phyloP scores from a whole-genome alignment of 192 early-diverging fungal species.

The Coemansia sp. region DNA sequence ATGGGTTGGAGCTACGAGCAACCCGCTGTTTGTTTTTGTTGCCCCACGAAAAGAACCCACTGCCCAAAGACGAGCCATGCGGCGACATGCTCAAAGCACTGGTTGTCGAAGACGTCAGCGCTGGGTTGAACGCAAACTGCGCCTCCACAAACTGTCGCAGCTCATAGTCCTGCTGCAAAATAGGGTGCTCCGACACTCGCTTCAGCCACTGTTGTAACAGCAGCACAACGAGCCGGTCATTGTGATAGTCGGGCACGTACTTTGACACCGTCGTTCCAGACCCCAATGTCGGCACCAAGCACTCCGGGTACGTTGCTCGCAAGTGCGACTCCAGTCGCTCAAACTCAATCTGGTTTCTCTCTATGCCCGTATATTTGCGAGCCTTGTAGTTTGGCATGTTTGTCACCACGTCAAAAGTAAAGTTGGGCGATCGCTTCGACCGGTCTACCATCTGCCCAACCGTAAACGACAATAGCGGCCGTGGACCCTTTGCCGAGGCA shows the following conservation, averaged over 20 bases:
- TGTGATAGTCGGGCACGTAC: constrained; percentile 55
- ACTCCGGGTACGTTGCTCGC: constrained; percentile 57
- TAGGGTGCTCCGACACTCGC: constrained; percentile 49
- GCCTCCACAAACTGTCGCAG: constrained; percentile 60
- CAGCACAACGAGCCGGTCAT: constrained; percentile 53
- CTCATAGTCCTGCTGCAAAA: constrained; percentile 59
- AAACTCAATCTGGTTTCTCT: constrained; percentile 56
- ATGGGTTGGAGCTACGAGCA: constrained; percentile 27
- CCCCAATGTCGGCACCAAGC: constrained; percentile 53
- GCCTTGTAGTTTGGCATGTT: constrained; percentile 52
- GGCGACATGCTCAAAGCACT: constrained; percentile 34
- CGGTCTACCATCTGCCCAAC: constrained; percentile 54
- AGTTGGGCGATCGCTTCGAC: constrained; percentile 41
- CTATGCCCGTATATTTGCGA: constrained; percentile 51
- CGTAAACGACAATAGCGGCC: constrained; percentile 39
- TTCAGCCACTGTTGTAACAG: constrained; percentile 56
- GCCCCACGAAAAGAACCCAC: constrained; percentile 51
- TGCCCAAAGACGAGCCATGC: constrained; percentile 18
- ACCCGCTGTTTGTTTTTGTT: constrained; percentile 27
- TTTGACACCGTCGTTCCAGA: constrained; percentile 49
- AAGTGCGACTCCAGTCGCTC: constrained; percentile 55
- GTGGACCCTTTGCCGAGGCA: constrained; percentile 1
- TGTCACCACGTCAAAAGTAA: constrained; percentile 44
- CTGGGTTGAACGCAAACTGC: constrained; percentile 57
- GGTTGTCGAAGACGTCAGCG: constrained; percentile 25